These are phyloP conservation scores for Piloderma croceum DNA, from an alignment of 768 basidiomycete species.

Conservation along the genomic window DNA sequence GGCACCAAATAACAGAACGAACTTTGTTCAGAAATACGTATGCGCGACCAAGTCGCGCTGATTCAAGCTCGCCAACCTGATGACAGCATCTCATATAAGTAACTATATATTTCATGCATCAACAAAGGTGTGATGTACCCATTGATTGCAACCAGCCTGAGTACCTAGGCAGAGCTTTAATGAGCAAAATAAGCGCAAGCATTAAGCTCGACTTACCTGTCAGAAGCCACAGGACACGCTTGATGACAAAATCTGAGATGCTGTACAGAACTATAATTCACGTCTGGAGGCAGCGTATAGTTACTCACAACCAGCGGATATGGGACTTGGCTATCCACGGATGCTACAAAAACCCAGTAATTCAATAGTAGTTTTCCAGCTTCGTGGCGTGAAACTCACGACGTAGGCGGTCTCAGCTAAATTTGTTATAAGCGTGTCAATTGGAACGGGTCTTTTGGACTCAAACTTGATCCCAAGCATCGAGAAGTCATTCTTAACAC, in stretches of 20 bases:
- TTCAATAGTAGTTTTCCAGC: not conserved
- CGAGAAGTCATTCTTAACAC: conserved; percentile 45
- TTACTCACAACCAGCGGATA: conserved; percentile 51
- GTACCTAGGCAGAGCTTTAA: conserved; percentile 37
- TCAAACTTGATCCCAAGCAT: conserved; percentile 45
- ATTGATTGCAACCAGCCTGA: conserved; percentile 55
- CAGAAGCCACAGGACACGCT: conserved; percentile 53
- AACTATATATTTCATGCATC: not conserved
- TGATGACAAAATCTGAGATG: conserved; percentile 53
- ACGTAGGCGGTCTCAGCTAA: conserved; percentile 50
- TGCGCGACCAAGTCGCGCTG: conserved; percentile 49
- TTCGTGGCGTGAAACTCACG: conserved; percentile 24
- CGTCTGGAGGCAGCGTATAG: not conserved
- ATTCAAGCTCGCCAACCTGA: conserved; percentile 49
- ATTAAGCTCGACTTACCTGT: conserved; percentile 33
- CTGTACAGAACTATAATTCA: conserved; percentile 13
- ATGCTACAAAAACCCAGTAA: conserved; percentile 30
- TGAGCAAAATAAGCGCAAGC: conserved; percentile 24
- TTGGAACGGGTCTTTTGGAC: conserved; percentile 34
- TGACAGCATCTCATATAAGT: not conserved
- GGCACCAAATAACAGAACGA: too few species aligned
- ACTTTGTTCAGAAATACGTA: conserved; percentile 63
- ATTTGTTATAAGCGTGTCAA: conserved; percentile 51
- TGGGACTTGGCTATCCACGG: conserved; percentile 54
- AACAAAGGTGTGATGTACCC: conserved; percentile 29